These are phyloP conservation scores for Calycina herbarum DNA, from an alignment of 2,329 filamentous ascomycete species.

Conservation along the genomic window DNA sequence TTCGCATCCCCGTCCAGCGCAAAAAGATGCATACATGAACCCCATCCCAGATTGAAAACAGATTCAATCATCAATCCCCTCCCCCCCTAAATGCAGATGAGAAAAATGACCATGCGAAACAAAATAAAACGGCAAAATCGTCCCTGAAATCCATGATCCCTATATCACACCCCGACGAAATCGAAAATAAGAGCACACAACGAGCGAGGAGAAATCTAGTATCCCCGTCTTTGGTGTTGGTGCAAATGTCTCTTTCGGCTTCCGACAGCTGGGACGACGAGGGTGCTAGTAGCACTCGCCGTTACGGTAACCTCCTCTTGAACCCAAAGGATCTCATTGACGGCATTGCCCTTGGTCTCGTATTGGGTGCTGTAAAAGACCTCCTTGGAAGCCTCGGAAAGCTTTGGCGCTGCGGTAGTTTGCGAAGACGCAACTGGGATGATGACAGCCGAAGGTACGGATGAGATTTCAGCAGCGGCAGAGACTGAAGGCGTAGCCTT, in stretches of 20 bases:
- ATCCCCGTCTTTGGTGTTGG: conserved; percentile 8
- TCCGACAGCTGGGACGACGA: background rate
- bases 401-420: conserved; percentile 25
- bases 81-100: no score
- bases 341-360: conserved; percentile 49
- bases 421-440: conserved; percentile 1
- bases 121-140: no score
- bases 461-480: background rate
- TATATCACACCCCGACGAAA: no score
- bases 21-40: no score
- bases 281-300: background rate
- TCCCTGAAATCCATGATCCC: no score
- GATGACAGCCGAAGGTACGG: background rate
- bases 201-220: background rate
- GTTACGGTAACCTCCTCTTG: conserved; percentile 57
- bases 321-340: conserved; percentile 59
- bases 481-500: background rate
- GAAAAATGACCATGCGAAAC: no score
- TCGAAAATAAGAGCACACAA: no score
- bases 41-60: no score
- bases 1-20: no score
- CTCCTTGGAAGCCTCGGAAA: conserved; percentile 20
- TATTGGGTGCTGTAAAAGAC: conserved; percentile 52
- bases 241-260: conserved; percentile 14
- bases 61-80: no score